Percentiles rank a stretch among this genome's conserved stretches.
Evolutionary conservation across 495 filamentous ascomycete genomes (phyloP).

Genomic region (Talaromyces nanjingensis): DNA sequence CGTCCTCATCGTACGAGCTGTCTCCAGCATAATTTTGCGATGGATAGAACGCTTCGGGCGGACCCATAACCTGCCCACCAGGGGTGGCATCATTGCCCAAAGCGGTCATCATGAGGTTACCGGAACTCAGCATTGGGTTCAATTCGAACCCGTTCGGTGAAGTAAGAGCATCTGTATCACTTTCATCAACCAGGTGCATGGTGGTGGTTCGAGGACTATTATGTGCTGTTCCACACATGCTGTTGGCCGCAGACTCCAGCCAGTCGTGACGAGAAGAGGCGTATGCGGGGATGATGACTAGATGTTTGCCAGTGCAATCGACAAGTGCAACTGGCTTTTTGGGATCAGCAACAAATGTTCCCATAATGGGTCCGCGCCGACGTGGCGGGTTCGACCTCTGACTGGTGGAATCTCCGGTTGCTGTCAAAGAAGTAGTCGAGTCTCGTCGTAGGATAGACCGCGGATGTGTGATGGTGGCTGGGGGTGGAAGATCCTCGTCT

Average conservation of each 20-base stretch:
- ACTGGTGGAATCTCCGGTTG: slow-evolving; percentile 42
- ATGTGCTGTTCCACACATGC: slow-evolving; percentile 43
- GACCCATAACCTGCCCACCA: slow-evolving; percentile 60
- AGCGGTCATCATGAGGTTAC: slow-evolving; percentile 74
- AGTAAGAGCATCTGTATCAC: slow-evolving; percentile 43
- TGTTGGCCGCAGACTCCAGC: slow-evolving; percentile 41
- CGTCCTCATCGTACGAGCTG: slow-evolving; percentile 46
- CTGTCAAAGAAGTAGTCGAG: slow-evolving; percentile 39
- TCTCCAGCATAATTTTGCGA: slow-evolving; percentile 52
- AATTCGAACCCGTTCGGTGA: slow-evolving; percentile 40
- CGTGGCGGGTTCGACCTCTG: slow-evolving; percentile 38
- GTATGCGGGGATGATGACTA: slow-evolving; percentile 58
- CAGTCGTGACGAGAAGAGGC: slow-evolving; percentile 43
- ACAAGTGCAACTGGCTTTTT: slow-evolving; percentile 69
- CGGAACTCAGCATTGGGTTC: slow-evolving; percentile 58
- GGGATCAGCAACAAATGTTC: slow-evolving; percentile 46
- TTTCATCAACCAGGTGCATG: slow-evolving; percentile 43
- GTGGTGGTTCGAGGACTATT: slow-evolving; percentile 46
- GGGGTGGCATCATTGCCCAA: slow-evolving; percentile 50
- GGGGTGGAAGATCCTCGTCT: slow-evolving; percentile 67
- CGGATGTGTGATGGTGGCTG: slow-evolving; percentile 46
- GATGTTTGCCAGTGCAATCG: slow-evolving; percentile 60
- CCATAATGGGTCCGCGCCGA: slow-evolving; percentile 51
- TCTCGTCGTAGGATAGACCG: slow-evolving; percentile 50
- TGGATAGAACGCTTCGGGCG: slow-evolving; percentile 72